phyloP scores from a whole-genome alignment of 169 alveolate species.

The Plasmodium yoelii region DNA sequence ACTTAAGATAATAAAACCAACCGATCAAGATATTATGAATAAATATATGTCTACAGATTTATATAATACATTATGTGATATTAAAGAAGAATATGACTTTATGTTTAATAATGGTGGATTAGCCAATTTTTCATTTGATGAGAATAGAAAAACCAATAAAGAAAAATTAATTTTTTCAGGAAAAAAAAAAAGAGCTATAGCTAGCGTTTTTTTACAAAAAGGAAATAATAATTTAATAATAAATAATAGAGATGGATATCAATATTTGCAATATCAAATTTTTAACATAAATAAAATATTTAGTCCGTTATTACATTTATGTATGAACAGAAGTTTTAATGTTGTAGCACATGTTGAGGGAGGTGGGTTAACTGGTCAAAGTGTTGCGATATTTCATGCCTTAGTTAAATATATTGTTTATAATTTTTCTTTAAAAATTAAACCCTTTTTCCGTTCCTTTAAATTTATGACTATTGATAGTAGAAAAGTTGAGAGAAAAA shows the following conservation, averaged over 20 bases:
- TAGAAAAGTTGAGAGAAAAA: constrained; percentile 58
- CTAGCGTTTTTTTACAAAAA: constrained; percentile 85
- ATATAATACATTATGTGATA: constrained; percentile 41
- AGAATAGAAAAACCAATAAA: constrained; percentile 44
- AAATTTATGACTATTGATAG: constrained; percentile 70
- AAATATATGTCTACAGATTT: constrained; percentile 55
- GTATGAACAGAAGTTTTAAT: constrained; percentile 80
- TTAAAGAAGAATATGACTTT: constrained; percentile 64
- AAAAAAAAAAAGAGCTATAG: constrained; percentile 73
- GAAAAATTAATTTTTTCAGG: constrained; percentile 65
- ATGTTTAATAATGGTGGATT: constrained; percentile 73
- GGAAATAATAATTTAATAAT: constrained; percentile 85
- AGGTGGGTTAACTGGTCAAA: constrained; percentile 85
- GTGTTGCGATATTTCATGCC: constrained; percentile 87
- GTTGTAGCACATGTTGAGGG: constrained; percentile 83
- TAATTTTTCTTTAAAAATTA: constrained; percentile 80
- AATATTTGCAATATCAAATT: constrained; percentile 81
- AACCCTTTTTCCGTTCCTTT: constrained; percentile 72
- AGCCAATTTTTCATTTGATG: constrained; percentile 44
- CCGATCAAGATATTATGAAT: constrained; percentile 41
- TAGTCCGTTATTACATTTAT: constrained; percentile 79
- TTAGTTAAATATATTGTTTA: constrained; percentile 79
- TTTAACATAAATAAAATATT: constrained; percentile 80
- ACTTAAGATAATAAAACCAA: constrained; percentile 9
- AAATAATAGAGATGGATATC: constrained; percentile 86